phyloP scores from a whole-genome alignment of 257 asterid genomes.

The Sherardia arvensis region DNA sequence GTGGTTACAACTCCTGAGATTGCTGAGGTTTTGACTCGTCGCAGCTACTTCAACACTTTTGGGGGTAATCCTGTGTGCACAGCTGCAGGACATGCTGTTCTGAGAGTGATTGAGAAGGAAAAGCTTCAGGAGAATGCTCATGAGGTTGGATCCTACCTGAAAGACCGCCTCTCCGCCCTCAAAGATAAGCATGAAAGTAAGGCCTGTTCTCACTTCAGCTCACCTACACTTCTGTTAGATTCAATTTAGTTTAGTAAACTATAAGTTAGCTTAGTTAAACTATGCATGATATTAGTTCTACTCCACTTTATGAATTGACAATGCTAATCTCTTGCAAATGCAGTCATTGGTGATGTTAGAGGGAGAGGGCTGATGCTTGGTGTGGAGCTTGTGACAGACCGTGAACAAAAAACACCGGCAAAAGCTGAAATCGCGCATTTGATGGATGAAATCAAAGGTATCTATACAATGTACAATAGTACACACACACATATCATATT shows the following conservation, averaged over 20 bases:
- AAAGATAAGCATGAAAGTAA: slow-evolving; percentile 59
- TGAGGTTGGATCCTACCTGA: slow-evolving; percentile 57
- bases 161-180: slow-evolving; percentile 47
- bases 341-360: slow-evolving; percentile 71
- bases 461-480: neutral
- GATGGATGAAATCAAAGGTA: slow-evolving; percentile 71
- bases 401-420: slow-evolving; percentile 46
- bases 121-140: slow-evolving; percentile 68
- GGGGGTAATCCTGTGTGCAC: slow-evolving; percentile 81
- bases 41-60: slow-evolving; percentile 74
- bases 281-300: no score
- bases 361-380: slow-evolving; percentile 82
- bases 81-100: slow-evolving; percentile 68
- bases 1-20: slow-evolving; percentile 61
- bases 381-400: slow-evolving; percentile 61
- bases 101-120: slow-evolving; percentile 49
- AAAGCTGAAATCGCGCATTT: slow-evolving; percentile 34
- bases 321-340: neutral
- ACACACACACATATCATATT: no score
- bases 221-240: neutral
- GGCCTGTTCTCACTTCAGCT: neutral
- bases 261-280: no score
- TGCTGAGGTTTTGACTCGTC: slow-evolving; percentile 49
- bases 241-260: no score
- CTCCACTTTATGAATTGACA: neutral